phyloP scores from a whole-genome alignment of 2,329 filamentous ascomycete species.

The Ophiostoma ulmi region DNA sequence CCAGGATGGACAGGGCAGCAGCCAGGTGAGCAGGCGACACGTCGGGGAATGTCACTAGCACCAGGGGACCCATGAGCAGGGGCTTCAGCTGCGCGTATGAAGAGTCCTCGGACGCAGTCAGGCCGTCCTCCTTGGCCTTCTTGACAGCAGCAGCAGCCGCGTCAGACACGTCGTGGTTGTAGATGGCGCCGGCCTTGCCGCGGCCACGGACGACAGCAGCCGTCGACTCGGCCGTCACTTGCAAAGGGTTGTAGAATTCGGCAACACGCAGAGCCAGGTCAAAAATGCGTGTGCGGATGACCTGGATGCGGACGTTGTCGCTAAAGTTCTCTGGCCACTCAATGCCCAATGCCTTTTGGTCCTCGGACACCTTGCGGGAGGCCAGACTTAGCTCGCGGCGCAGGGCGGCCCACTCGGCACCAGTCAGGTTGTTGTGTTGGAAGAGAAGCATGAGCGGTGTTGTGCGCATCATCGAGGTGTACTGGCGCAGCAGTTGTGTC shows the following conservation, averaged over 20 bases:
- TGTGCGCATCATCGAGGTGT: conserved; percentile 81
- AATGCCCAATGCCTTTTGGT: conserved; percentile 22
- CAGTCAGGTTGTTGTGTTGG: conserved; percentile 63
- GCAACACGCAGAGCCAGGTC: conserved; percentile 76
- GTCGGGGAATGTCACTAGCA: conserved; percentile 70
- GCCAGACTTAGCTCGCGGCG: conserved; percentile 60
- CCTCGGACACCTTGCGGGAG: conserved; percentile 39
- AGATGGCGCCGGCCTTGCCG: conserved; percentile 36
- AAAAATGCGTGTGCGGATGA: conserved; percentile 86
- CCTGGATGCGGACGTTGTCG: conserved; percentile 67
- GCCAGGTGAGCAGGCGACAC: conserved; percentile 82
- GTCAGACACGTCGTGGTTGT: conserved; percentile 51
- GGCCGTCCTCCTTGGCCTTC: conserved; percentile 31
- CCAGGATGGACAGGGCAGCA: conserved; percentile 70
- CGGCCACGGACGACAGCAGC: conserved; percentile 30
- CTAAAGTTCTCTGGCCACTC: conserved; percentile 44
- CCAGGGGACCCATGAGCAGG: conserved; percentile 75
- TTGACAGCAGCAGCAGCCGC: conserved; percentile 43
- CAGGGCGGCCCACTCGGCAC: conserved; percentile 68
- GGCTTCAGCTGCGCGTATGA: conserved; percentile 60
- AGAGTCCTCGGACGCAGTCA: conserved; percentile 35
- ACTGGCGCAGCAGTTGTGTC: conserved; percentile 78
- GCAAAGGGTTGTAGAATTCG: conserved; percentile 66
- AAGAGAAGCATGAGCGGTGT: conserved; percentile 83
- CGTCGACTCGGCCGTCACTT: conserved; percentile 31